Percentiles rank a stretch among this genome's conserved stretches.
Evolutionary conservation across 116 monocot species (phyloP).

Genomic region (Iris pallida): DNA sequence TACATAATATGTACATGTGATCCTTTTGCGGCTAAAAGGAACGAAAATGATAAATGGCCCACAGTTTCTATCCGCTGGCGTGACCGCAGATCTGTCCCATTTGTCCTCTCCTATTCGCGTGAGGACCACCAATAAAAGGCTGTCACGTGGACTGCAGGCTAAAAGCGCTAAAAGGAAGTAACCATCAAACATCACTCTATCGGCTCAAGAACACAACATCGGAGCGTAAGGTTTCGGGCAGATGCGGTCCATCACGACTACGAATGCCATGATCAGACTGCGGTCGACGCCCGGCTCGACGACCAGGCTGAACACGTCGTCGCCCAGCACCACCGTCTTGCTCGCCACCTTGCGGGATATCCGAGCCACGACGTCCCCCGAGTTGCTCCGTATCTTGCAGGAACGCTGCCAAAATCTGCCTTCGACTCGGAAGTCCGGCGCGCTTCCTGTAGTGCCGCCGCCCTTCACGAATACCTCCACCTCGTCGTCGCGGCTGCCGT

Average conservation of each 20-base stretch:
- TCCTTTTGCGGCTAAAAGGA: no score
- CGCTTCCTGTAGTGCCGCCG: not conserved
- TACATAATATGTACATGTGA: no score
- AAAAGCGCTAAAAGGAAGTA: no score
- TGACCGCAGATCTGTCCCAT: no score
- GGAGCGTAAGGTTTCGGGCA: conserved; percentile 9
- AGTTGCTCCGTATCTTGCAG: conserved; percentile 45
- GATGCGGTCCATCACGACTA: conserved; percentile 43
- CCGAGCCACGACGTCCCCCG: conserved; percentile 46
- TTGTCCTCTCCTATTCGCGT: no score
- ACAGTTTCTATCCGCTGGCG: no score
- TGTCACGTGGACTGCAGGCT: no score
- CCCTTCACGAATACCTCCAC: conserved; percentile 45
- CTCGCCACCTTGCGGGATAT: conserved; percentile 51
- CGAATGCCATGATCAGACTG: conserved; percentile 38
- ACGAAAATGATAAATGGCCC: no score
- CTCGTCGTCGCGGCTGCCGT: conserved; percentile 24
- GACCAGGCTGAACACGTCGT: conserved; percentile 44
- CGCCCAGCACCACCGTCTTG: conserved; percentile 23
- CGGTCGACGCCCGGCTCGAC: conserved; percentile 17
- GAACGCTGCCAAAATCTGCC: conserved; percentile 53
- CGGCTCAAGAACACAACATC: not conserved
- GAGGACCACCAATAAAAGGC: no score
- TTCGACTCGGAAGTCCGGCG: conserved; percentile 31
- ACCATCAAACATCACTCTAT: no score